Percentiles rank a stretch among this genome's conserved stretches.
These are phyloP conservation scores for Avena insularis DNA, from an alignment of 176 grass and related monocot genomes.

Conservation along the genomic window DNA sequence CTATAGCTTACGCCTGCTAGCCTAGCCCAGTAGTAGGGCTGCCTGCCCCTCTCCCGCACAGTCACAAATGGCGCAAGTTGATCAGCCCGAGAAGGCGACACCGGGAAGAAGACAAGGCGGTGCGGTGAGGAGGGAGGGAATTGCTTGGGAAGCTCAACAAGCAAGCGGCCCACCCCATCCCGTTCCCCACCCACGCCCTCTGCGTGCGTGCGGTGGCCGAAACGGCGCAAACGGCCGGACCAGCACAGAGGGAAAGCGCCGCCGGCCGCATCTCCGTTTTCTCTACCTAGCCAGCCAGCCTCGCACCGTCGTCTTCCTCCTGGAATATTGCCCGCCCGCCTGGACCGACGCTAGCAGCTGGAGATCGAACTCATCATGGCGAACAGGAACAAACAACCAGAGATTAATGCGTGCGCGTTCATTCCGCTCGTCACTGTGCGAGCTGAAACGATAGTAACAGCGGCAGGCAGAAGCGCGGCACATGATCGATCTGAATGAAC, in stretches of 20 bases:
- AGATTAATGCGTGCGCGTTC: background rate
- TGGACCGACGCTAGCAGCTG: constrained; percentile 6
- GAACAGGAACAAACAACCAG: background rate
- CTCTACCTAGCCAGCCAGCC: background rate
- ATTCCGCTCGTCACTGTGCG: background rate
- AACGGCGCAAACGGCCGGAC: constrained; percentile 21
- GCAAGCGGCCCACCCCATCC: constrained; percentile 21
- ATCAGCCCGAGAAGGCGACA: constrained; percentile 30
- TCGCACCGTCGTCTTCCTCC: background rate
- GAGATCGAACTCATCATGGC: constrained; percentile 17
- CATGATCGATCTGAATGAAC: constrained; percentile 3
- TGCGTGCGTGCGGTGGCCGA: background rate
- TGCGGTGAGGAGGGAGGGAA: background rate
- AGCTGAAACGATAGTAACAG: background rate
- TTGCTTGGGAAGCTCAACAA: constrained; percentile 35
- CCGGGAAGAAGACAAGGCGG: background rate
- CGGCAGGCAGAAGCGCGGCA: background rate
- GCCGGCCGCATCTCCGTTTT: background rate
- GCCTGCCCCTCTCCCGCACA: background rate
- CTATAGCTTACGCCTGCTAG: background rate
- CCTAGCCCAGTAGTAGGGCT: background rate
- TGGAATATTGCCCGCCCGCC: constrained; percentile 35
- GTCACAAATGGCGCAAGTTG: constrained; percentile 4
- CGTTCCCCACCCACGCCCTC: background rate
- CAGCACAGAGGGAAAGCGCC: background rate